Conservation (phyloP, 2,329 filamentous ascomycete genomes). For the Alternaria rosae region DNA sequence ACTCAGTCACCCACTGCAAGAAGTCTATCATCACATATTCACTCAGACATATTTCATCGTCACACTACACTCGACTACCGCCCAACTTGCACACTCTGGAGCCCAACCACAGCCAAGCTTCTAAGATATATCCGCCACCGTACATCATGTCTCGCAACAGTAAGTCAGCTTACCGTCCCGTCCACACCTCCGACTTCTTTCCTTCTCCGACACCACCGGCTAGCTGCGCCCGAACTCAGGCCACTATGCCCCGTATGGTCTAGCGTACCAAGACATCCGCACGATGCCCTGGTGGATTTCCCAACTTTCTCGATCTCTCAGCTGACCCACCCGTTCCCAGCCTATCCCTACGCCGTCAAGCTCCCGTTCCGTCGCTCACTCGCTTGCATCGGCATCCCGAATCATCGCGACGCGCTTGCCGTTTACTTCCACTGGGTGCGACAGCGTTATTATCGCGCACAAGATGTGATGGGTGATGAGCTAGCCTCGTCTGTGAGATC, state of each 20-base stretch:
- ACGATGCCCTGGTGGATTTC: neutral
- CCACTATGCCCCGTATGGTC: neutral
- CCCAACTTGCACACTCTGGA: neutral
- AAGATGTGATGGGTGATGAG: neutral
- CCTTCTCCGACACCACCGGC: neutral
- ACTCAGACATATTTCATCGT: neutral
- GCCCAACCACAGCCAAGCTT: neutral
- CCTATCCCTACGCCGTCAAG: constrained; percentile 7
- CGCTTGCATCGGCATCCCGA: constrained; percentile 27
- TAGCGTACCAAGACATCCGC: neutral
- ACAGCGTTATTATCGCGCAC: constrained; percentile 18
- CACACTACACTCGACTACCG: neutral
- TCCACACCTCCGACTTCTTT: neutral
- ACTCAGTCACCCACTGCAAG: neutral
- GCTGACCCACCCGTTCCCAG: constrained; percentile 10
- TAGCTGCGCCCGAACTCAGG: neutral
- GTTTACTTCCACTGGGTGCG: constrained; percentile 33
- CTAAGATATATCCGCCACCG: neutral
- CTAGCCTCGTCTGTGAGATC: neutral
- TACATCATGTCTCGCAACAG: constrained; percentile 12
- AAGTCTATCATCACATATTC: neutral
- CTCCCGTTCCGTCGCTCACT: constrained; percentile 23
- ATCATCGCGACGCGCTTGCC: constrained; percentile 30
- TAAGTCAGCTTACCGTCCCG: constrained; percentile 5
- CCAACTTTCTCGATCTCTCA: neutral